Evolutionary conservation across 768 basidiomycete species (phyloP).

Genomic region (Collybia nuda): DNA sequence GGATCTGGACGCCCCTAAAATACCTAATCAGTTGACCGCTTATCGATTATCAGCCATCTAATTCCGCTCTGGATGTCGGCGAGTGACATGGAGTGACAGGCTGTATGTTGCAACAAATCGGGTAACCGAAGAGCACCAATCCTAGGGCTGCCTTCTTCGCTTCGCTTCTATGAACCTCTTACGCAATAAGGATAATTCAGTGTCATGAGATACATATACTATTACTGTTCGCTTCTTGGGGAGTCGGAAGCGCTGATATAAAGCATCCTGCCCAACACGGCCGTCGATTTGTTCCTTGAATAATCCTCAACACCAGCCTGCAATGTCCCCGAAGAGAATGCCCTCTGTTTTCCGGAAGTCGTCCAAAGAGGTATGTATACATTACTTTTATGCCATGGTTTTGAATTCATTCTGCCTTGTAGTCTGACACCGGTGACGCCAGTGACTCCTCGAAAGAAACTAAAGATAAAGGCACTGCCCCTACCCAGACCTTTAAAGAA

Average conservation of each 20-base stretch:
- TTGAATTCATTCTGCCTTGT: background rate
- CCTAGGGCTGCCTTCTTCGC: background rate
- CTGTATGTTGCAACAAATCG: too few relatives aligned
- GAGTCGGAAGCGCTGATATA: too few relatives aligned
- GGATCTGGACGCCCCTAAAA: too few relatives aligned
- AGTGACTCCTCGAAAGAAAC: constrained; percentile 13
- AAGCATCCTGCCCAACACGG: background rate
- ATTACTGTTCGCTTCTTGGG: background rate
- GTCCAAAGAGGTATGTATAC: background rate
- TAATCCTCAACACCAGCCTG: background rate
- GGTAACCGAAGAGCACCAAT: too few relatives aligned
- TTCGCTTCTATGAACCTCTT: constrained; percentile 1
- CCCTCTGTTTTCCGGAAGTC: constrained; percentile 18
- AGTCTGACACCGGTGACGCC: constrained; percentile 3
- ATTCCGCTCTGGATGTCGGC: too few relatives aligned
- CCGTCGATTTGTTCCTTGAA: background rate
- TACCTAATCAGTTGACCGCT: too few relatives aligned
- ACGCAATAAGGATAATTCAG: background rate
- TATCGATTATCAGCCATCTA: too few relatives aligned
- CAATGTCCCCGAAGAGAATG: constrained; percentile 17
- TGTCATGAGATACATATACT: background rate
- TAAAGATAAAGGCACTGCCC: constrained; percentile 10
- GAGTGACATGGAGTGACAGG: too few relatives aligned
- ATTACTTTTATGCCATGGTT: background rate
- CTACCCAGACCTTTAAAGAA: constrained; percentile 37